Percentiles rank a stretch among this genome's conserved stretches.
Evolutionary conservation across 257 asterid species (phyloP).

Genomic region (Forsythia viridissima): DNA sequence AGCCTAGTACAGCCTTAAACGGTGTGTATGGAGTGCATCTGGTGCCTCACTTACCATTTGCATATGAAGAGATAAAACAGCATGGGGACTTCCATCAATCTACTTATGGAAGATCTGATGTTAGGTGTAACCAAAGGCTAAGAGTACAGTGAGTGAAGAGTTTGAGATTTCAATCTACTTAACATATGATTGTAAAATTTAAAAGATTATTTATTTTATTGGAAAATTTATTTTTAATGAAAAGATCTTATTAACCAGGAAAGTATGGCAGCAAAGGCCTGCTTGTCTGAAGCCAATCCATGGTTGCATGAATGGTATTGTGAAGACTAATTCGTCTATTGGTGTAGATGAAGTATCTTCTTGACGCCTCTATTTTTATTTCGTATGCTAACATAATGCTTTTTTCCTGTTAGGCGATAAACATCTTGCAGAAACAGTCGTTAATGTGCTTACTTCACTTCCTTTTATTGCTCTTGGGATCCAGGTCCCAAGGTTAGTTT

Average conservation of each 20-base stretch:
- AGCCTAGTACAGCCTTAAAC: conserved; percentile 45
- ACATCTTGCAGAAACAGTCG: conserved; percentile 60
- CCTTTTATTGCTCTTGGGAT: conserved; percentile 86
- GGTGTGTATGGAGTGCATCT: conserved; percentile 77
- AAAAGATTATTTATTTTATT: neutral
- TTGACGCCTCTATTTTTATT: conserved; percentile 3
- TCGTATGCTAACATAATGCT: conserved; percentile 5
- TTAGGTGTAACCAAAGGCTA: conserved; percentile 43
- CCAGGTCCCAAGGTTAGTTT: conserved; percentile 70
- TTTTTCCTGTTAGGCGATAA: conserved; percentile 57
- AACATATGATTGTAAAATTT: neutral
- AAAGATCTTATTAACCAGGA: conserved; percentile 44
- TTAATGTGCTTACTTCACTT: conserved; percentile 83
- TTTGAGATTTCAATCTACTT: conserved; percentile 1
- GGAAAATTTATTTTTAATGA: conserved; percentile 13
- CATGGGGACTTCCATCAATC: conserved; percentile 47
- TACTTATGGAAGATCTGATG: conserved; percentile 29
- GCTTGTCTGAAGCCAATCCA: conserved; percentile 78
- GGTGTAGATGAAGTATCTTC: neutral
- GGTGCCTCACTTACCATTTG: conserved; percentile 74
- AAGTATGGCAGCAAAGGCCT: conserved; percentile 81
- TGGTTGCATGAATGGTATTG: conserved; percentile 55
- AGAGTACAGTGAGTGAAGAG: conserved; percentile 55
- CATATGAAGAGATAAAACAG: conserved; percentile 59
- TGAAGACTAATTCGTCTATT: neutral